Conservation (phyloP, 1,139 yeast species). For the Zygoascus sp. region DNA sequence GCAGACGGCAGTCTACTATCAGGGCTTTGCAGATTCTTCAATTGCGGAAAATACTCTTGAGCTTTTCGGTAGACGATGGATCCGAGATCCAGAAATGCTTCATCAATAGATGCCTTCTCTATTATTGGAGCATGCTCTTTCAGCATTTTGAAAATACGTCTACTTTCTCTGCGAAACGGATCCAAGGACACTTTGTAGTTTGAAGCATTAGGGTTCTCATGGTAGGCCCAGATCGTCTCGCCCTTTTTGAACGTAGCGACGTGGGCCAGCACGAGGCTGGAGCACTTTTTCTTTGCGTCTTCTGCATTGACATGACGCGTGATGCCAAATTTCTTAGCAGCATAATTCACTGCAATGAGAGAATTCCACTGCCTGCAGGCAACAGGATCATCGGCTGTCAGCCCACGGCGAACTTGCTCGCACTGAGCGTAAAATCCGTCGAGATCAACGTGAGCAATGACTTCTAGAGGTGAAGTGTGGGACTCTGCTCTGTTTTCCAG, state of each 20-base stretch:
- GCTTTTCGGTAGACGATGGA: conserved; percentile 41
- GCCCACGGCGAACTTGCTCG: conserved; percentile 70
- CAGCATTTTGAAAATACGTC: conserved; percentile 69
- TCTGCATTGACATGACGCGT: conserved; percentile 68
- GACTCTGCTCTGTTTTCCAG: conserved; percentile 22
- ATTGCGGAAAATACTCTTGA: conserved; percentile 36
- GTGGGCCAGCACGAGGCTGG: conserved; percentile 70
- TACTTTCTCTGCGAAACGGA: conserved; percentile 82
- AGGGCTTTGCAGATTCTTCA: conserved; percentile 30
- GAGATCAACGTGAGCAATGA: conserved; percentile 79
- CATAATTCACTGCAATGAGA: conserved; percentile 72
- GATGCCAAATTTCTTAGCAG: conserved; percentile 82
- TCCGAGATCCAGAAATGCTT: conserved; percentile 83
- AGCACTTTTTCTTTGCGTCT: conserved; percentile 70
- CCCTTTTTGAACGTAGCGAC: conserved; percentile 94
- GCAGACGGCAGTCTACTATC: conserved; percentile 20
- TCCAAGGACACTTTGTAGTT: conserved; percentile 83
- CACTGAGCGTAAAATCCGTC: conserved; percentile 95
- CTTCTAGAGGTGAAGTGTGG: conserved; percentile 62
- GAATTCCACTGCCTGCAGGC: conserved; percentile 94
- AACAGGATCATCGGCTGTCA: conserved; percentile 67
- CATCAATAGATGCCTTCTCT: conserved; percentile 95
- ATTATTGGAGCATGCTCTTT: conserved; percentile 41
- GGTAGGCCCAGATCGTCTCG: conserved; percentile 75
- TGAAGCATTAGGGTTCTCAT: conserved; percentile 43